These are phyloP conservation scores for Fusarium tanahbumbuense DNA, from an alignment of 2,329 filamentous ascomycete species.

Conservation along the genomic window DNA sequence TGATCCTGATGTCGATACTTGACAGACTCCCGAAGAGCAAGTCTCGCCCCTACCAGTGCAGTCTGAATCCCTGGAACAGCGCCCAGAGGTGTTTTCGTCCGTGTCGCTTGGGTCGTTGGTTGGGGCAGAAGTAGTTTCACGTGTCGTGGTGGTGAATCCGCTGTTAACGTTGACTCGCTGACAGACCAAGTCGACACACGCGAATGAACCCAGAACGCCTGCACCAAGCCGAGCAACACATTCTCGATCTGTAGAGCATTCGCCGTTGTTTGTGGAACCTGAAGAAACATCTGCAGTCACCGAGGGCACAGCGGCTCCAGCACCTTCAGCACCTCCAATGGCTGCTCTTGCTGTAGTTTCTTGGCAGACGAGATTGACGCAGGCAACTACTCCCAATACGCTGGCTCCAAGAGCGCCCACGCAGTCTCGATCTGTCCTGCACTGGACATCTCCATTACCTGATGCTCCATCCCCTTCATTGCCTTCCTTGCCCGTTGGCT, in stretches of 20 bases:
- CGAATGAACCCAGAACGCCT: constrained; percentile 6
- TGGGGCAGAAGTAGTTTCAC: not conserved
- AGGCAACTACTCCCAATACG: not conserved
- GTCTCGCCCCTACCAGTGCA: constrained; percentile 13
- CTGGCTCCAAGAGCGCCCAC: not conserved
- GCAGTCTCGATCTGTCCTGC: constrained; percentile 15
- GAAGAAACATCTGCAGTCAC: not conserved
- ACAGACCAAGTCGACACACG: constrained; percentile 12
- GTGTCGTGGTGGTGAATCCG: constrained; percentile 12
- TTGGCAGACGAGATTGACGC: constrained; percentile 10
- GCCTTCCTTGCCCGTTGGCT: not conserved
- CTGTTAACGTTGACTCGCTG: constrained; percentile 11
- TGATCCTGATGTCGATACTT: not conserved
- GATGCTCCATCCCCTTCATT: not conserved
- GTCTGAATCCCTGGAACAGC: not conserved
- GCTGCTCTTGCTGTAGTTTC: not conserved
- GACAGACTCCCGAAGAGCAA: constrained; percentile 9
- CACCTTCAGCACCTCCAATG: not conserved
- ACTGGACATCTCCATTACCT: not conserved
- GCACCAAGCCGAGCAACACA: constrained; percentile 3
- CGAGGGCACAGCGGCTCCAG: not conserved
- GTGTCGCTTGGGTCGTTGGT: not conserved
- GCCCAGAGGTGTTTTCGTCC: not conserved
- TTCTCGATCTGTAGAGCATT: constrained; percentile 13
- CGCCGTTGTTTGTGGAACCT: not conserved